These are phyloP conservation scores for Rhododendron ovatum DNA, from an alignment of 148 eudicot genomes.

Conservation along the genomic window DNA sequence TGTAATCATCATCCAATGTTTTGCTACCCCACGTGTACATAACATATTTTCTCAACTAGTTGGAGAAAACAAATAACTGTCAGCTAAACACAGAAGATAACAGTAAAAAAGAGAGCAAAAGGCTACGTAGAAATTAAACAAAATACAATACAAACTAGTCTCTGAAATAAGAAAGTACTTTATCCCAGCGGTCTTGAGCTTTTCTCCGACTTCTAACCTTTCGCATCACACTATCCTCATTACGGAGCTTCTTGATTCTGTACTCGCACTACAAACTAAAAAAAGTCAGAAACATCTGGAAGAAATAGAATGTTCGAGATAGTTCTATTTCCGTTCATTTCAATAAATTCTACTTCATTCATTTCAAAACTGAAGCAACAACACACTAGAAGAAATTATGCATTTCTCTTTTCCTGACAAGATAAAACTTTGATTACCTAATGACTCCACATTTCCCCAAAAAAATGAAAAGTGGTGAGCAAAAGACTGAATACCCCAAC, in stretches of 20 bases:
- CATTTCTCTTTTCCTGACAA: neutral
- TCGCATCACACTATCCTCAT: conserved; percentile 63
- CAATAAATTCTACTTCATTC: neutral
- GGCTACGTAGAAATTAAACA: neutral
- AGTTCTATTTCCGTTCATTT: conserved; percentile 6
- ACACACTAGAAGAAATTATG: neutral
- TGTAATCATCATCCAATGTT: conserved; percentile 38
- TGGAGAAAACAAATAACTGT: conserved; percentile 3
- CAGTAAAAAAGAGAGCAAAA: too few relatives aligned
- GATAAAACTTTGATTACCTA: neutral
- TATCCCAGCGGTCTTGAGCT: conserved; percentile 84
- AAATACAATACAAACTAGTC: conserved; percentile 1
- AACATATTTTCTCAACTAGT: conserved; percentile 85
- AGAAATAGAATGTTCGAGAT: neutral
- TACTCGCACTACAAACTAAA: conserved; percentile 62
- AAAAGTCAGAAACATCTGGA: conserved; percentile 10
- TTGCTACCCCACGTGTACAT: conserved; percentile 68
- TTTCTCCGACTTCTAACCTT: conserved; percentile 54
- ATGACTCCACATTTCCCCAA: neutral
- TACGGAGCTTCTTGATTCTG: conserved; percentile 73
- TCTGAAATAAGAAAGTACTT: conserved; percentile 36
- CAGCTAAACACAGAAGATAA: conserved; percentile 15
- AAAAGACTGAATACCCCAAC: neutral
- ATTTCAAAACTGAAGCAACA: conserved; percentile 9
- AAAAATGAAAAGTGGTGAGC: neutral